Evolutionary conservation across 257 asterid genomes (phyloP).

Genomic region (Jacaranda copaia): DNA sequence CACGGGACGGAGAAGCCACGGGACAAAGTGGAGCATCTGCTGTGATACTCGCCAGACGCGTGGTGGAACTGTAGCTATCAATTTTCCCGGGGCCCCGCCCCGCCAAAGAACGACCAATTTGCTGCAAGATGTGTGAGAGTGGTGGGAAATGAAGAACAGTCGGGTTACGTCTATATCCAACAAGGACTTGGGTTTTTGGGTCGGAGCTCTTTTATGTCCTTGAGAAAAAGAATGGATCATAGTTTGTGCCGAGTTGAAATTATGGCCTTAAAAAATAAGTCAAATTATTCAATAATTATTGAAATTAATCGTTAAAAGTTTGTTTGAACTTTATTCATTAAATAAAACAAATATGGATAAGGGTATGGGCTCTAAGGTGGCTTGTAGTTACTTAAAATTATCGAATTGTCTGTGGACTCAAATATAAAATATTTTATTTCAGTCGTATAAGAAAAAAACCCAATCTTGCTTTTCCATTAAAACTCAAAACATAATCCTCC

Average conservation of each 20-base stretch:
- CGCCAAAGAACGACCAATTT: not conserved
- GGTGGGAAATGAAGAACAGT: not conserved
- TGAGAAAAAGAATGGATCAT: not conserved
- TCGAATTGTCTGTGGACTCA: no score
- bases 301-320: no score
- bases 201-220: not conserved
- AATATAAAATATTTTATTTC: no score
- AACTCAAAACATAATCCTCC: no score
- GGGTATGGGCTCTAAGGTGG: no score
- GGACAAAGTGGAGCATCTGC: conserved; percentile 38
- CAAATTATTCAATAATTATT: no score
- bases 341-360: no score
- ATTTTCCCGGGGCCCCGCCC: conserved; percentile 29
- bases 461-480: no score
- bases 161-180: not conserved
- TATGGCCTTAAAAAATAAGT: no score
- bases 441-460: no score
- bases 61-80: conserved; percentile 26
- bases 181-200: not conserved
- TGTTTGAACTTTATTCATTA: no score
- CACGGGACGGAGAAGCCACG: not conserved
- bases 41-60: conserved; percentile 41
- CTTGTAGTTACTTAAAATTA: no score
- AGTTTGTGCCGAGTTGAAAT: not conserved
- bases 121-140: not conserved